Evolutionary conservation across 225 moss, liverwort and hornwort genomes (phyloP), one percentile per base, ranked within the genome.

Genomic region (Asterella californica): DNA sequence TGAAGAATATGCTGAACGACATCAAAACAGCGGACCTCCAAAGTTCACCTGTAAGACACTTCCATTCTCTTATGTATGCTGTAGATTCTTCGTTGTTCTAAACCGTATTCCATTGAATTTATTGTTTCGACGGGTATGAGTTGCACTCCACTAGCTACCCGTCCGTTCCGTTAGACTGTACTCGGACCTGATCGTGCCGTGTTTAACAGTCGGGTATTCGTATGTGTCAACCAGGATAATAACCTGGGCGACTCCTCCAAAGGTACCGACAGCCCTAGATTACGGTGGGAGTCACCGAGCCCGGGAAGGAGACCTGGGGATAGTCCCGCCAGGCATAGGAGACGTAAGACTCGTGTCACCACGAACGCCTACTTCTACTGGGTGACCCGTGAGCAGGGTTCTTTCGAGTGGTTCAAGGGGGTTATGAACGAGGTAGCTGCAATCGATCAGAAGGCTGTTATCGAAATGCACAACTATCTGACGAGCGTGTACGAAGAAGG

Each of bases 401-500:
- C 94, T 11, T 97, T 97, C 57, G 96, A 97, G 68, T 97, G 96
- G 96, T 97, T 97, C 74, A 89, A 93, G 8, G 94, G 94, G 3
- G 94, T 97, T 5, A 97, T 97, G 94, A 90, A 91, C 70, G 94
- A 94, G 61, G 91, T 97, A 3, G 94, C 92, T 76, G 82, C 80
- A 21, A 92, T 91, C 8, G 96, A 97, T 60, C 87, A 89, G 60
- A 94, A 93, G 91, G 91, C 87, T 34, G 89, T 88, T 0, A 97
- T 97, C 47, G 96, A 97, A 80, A 97, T 97, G 96, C 96, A 97
- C 59, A 97, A 97, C 49, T 97, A 94, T 66, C 78, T 97, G 75
- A 97, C 96, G 1, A 97, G 96, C 81, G 94, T 97, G 6, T 97
- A 97, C 29, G 96, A 94, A 72, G 99, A 99, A 86, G 95, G 99